Base-by-base conservation (phyloP, 1,284 basidiomycete genomes). In the Trichosporon asahii region DNA sequence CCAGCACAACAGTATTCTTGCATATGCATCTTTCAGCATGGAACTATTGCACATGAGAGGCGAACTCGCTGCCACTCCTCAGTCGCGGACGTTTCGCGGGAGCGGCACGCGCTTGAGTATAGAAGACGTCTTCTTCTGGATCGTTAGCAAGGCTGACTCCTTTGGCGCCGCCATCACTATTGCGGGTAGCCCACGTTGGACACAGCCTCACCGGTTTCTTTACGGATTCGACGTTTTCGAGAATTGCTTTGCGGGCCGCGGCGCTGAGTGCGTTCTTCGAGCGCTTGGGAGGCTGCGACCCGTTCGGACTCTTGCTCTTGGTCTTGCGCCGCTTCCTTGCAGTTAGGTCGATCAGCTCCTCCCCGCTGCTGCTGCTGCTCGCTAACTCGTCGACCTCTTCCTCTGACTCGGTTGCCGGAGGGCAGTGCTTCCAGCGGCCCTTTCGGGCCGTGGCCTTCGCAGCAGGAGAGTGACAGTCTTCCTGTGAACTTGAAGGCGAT, bases 341-440 rank as follows among this genome's bases (percentile, higher is more conserved):
- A 1, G 68, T 69, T 15, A 68, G 66, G 37, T 68, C 72, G 44
- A 66, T 70, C 15, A 72, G 53, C 44, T 72, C 72, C 25, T 68
- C 70, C 3, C 63, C 64, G 66, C 65, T 63, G 21, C 40, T 46
- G 46, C 33, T 35, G 25, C 64, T 40, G 14, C 35, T 37, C 35
- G 65, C 67, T n/a, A 53, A 29, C 15, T 66, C 14, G 23, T 33
- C 37, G 37, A 33, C 29, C 12, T 49, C 63, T 29, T 46, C 57
- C 27, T 61, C 40, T 35, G n/a, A 18, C 27, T 55, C 23, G 8
- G 15, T 14, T 23, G 6, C n/a, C 46, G 8, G 27, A 15, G 57
- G 57, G 12, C 27, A 33, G 27, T 33, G 27, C 18, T 11, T 21
- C 57, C 27, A 25, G 31, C 46, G 44, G n/a, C 12, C 11, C 15